Evolutionary conservation across 306 rosid species (phyloP).

Genomic region (Rosa chinensis): DNA sequence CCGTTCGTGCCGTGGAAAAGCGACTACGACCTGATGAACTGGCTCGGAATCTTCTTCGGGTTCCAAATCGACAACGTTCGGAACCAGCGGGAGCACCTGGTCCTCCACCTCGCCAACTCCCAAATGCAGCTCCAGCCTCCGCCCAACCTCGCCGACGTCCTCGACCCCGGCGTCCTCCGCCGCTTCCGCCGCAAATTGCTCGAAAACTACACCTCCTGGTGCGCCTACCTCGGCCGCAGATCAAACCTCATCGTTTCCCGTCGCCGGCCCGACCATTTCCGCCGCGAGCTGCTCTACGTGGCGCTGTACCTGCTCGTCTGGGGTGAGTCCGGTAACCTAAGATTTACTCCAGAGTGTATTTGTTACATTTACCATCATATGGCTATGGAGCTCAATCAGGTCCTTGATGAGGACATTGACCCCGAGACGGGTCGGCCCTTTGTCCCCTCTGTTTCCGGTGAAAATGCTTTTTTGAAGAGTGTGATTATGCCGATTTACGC

Average conservation of each 20-base stretch:
- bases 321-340: conserved; percentile 90
- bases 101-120: conserved; percentile 84
- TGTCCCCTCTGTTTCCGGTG: conserved; percentile 62
- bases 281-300: conserved; percentile 76
- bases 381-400: conserved; percentile 78
- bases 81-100: conserved; percentile 93
- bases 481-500: conserved; percentile 73
- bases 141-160: conserved; percentile 43
- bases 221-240: conserved; percentile 68
- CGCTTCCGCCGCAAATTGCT: conserved; percentile 62
- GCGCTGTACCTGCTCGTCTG: conserved; percentile 65
- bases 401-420: conserved; percentile 53
- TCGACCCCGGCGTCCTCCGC: conserved; percentile 50
- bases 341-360: conserved; percentile 76
- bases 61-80: conserved; percentile 80
- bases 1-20: conserved; percentile 53
- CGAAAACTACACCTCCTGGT: conserved; percentile 69
- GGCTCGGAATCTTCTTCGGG: conserved; percentile 72
- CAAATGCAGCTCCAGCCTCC: conserved; percentile 83
- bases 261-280: conserved; percentile 34
- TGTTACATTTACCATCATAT: conserved; percentile 72
- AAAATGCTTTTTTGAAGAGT: conserved; percentile 60
- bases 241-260: conserved; percentile 36
- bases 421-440: conserved; percentile 60
- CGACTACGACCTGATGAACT: conserved; percentile 72